Base-by-base conservation (phyloP, 345 rosid species). In the Pugionium cornutum region DNA sequence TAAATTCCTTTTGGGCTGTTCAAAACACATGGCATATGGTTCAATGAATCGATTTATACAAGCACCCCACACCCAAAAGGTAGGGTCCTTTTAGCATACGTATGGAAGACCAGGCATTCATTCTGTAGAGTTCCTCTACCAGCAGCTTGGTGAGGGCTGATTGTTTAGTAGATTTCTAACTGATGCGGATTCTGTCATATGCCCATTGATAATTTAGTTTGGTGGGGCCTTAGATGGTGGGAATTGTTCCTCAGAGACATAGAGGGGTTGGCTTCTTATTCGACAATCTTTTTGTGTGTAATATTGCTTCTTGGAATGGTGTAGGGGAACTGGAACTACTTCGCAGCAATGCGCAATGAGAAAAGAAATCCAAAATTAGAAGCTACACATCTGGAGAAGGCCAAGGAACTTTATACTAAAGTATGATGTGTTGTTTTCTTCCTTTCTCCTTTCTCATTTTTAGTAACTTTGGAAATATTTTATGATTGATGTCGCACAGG, bases 321-420 rank as follows among this genome's bases (percentile, higher is more conserved):
- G 53, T 67, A 87, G 99, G 97, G 99, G 30, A 94, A 94, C 81
- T 94, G 99, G 99, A 90, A 90, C 77, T 94, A 94, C 79, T 94
- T 82, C 47, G 97, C 99, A 6, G 97, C 97, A 63, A 75, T 94
- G 80, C 97, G 97, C 68, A 94, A 88, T 77, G 99, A 94, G 85
- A 94, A 90, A 84, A 85, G 97, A 80, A 81, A 83, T 71, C 96
- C 96, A 3, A 94, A 94, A 86, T 75, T 90, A 83, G 99, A 94
- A 83, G 97, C 95, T 54, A 90, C 99, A 30, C 99, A 94, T 80
- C 79, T 94, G 83, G 99, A 94, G 76, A 92, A 94, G 76, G 95
- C 99, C 62, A 90, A 88, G 84, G 96, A 94, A 82, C 90, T 90
- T 10, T 94, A 83, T 69, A 86, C 96, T 27, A 85, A 79, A 76